Evolutionary conservation across 257 asterid species (phyloP).

Genomic region (Solanum etuberosum): DNA sequence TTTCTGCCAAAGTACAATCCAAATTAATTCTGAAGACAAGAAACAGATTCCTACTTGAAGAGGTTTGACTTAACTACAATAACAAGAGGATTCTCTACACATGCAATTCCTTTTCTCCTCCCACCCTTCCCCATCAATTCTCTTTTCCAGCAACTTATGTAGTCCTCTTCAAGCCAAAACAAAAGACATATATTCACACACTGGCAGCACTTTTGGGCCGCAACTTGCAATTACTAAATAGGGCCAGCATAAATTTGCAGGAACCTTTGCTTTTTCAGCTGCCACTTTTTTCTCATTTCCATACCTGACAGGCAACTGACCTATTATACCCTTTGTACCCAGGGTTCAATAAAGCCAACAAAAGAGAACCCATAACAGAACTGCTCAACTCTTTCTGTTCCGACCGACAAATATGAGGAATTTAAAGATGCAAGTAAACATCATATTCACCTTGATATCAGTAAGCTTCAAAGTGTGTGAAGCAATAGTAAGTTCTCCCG

Average conservation of each 20-base stretch:
- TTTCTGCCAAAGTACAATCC: neutral
- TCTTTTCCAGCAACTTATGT: neutral
- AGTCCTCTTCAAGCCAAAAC: neutral
- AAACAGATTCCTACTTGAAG: neutral
- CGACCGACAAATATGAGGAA: neutral
- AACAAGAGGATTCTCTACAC: neutral
- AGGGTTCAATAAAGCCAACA: neutral
- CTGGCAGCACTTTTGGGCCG: neutral
- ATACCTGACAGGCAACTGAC: neutral
- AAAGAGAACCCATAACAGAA: neutral
- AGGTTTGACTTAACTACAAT: neutral
- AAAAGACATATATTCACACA: neutral
- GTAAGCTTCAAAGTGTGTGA: conserved; percentile 46
- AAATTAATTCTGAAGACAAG: neutral
- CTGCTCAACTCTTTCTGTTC: neutral
- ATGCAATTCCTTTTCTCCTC: neutral
- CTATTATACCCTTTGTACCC: neutral
- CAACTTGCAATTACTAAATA: neutral
- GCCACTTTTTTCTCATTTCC: neutral
- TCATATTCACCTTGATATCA: conserved; percentile 50
- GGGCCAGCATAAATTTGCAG: neutral
- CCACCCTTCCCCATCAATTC: neutral
- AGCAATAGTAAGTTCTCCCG: conserved; percentile 55
- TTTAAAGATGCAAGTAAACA: neutral
- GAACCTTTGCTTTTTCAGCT: neutral